These are phyloP conservation scores for Pseudogymnoascus sp. DNA, from an alignment of 2,329 filamentous ascomycete species.

Conservation along the genomic window DNA sequence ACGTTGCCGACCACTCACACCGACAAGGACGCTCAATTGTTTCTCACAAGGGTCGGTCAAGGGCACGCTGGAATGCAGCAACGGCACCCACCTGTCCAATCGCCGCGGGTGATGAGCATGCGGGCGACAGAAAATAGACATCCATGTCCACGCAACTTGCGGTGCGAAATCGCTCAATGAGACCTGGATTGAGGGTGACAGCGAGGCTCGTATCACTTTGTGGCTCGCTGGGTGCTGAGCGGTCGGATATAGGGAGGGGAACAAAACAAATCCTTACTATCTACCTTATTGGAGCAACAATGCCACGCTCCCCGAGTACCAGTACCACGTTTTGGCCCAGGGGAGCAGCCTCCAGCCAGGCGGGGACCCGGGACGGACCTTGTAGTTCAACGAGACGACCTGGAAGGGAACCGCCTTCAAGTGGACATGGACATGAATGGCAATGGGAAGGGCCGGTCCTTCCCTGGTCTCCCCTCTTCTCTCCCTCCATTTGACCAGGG, in stretches of 20 bases:
- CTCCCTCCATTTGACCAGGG: background rate
- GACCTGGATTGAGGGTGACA: background rate
- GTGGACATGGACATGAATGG: background rate
- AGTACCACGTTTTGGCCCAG: background rate
- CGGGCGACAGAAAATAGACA: background rate
- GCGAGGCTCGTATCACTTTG: background rate
- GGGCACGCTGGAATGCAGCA: background rate
- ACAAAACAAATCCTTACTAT: background rate
- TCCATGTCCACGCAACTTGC: background rate
- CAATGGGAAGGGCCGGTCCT: background rate
- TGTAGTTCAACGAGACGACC: background rate
- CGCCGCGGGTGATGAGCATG: background rate
- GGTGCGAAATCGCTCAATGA: conserved; percentile 2
- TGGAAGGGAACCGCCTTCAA: background rate
- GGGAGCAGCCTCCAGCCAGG: background rate
- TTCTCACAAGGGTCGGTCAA: background rate
- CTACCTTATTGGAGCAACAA: background rate
- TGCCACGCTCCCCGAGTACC: background rate
- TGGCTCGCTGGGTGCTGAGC: background rate
- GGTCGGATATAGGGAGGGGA: background rate
- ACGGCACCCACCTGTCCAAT: conserved; percentile 1
- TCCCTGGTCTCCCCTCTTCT: background rate
- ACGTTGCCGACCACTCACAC: background rate
- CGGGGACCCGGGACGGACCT: background rate
- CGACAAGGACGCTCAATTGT: background rate